These are phyloP conservation scores for Ambrosia trifida DNA, from an alignment of 129 eudicot genomes.

Conservation along the genomic window DNA sequence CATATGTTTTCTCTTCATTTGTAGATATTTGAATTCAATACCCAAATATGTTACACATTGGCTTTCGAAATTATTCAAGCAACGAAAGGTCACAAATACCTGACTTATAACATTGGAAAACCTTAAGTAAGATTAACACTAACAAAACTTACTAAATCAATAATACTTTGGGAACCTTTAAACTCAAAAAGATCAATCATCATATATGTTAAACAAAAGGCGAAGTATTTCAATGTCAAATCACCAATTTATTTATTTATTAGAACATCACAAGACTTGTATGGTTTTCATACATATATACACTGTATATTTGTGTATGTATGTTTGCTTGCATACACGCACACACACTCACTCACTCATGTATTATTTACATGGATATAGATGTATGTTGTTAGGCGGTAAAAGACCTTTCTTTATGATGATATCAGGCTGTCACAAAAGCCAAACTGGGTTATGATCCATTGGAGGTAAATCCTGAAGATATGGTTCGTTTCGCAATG, in stretches of 20 bases:
- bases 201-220: background rate
- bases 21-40: background rate
- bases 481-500: slow-evolving; percentile 96
- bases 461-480: slow-evolving; percentile 98
- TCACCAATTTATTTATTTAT: background rate
- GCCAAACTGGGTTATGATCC: slow-evolving; percentile 98
- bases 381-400: background rate
- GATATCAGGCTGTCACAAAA: slow-evolving; percentile 88
- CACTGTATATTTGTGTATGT: background rate
- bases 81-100: background rate
- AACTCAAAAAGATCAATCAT: background rate
- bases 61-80: background rate
- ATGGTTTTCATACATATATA: slow-evolving; percentile 8
- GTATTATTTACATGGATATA: background rate
- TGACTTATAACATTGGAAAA: background rate
- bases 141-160: background rate
- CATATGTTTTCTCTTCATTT: slow-evolving; percentile 15
- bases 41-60: slow-evolving; percentile 2
- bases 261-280: background rate
- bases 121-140: background rate
- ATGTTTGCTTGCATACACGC: background rate
- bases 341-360: too few species aligned
- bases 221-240: background rate
- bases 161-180: background rate
- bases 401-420: background rate